phyloP scores from a whole-genome alignment of 352 stramenopile genomes.

The Pythium volutum region DNA sequence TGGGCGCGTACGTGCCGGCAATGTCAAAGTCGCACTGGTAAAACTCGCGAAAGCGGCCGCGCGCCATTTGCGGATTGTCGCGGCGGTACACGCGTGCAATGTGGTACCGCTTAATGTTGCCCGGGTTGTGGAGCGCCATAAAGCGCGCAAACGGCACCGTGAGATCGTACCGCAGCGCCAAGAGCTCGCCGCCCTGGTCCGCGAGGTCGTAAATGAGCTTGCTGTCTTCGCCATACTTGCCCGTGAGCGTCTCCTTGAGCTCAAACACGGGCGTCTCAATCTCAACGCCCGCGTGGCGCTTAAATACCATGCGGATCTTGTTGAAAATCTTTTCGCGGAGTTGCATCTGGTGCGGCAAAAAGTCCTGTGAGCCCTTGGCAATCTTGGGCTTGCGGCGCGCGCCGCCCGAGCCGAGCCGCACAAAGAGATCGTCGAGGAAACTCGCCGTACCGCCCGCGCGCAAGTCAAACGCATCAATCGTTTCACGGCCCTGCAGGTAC shows the following conservation, averaged over 20 bases:
- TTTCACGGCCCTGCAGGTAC: slow-evolving; percentile 27
- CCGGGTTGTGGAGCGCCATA: slow-evolving; percentile 95
- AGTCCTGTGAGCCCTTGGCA: slow-evolving; percentile 94
- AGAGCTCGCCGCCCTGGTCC: slow-evolving; percentile 95
- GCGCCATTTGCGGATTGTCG: slow-evolving; percentile 93
- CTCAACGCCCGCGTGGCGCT: slow-evolving; percentile 96
- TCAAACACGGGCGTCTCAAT: slow-evolving; percentile 99
- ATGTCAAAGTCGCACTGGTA: slow-evolving; percentile 99
- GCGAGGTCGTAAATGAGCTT: slow-evolving; percentile 99
- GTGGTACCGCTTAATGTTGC: slow-evolving; percentile 99
- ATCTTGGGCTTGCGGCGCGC: slow-evolving; percentile 85
- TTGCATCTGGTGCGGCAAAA: slow-evolving; percentile 95
- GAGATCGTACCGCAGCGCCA: slow-evolving; percentile 96
- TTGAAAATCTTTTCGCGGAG: slow-evolving; percentile 96
- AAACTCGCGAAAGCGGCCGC: slow-evolving; percentile 97
- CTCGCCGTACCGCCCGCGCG: slow-evolving; percentile 35
- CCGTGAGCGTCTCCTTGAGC: slow-evolving; percentile 97
- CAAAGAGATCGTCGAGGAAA: slow-evolving; percentile 67
- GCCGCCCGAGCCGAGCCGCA: slow-evolving; percentile 63
- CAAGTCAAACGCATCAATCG: slow-evolving; percentile 62
- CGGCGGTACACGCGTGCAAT: slow-evolving; percentile 97
- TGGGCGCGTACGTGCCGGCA: slow-evolving; percentile 92
- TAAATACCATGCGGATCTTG: slow-evolving; percentile 97
- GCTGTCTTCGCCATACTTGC: slow-evolving; percentile 98
- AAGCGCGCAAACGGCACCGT: slow-evolving; percentile 99